Base-by-base conservation (phyloP, 2,329 filamentous ascomycete species). In the Escovopsis sp. region DNA sequence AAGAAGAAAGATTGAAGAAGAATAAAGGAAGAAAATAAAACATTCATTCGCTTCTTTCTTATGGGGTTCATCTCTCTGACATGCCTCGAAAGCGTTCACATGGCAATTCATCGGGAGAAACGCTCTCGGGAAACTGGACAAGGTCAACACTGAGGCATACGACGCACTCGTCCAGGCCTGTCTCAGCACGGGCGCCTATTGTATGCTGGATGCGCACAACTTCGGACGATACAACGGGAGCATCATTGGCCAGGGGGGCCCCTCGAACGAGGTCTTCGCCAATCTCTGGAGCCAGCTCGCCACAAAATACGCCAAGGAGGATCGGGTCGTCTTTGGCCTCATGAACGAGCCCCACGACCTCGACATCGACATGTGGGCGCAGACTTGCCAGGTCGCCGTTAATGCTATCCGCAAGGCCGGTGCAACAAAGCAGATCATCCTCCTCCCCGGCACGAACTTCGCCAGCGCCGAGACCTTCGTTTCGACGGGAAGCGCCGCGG, bases 291-390 rank as follows among this genome's bases (percentile, higher is more conserved):
- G 53, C 2, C 63, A 72, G 45, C 56, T 78, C 4, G 78, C 79
- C 8, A 63, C 59, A 1, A 73, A 75, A 53, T 83, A 82, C 57
- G 70, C 63, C 0, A 65, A 66, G 6, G 59, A 75, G 40, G 55
- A 65, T 33, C 74, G 26, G 66, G 67, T 40, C 56, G 70, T 46
- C 59, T 83, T 83, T 49, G 77, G 76, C 12, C 55, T 83, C 37
- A 82, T 83, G 77, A 84, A 83, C 59, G 80, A 79, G 59, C 78
- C 79, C 6, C 75, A 81, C 55, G 71, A 76, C 41, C 57, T 73
- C 43, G 68, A 77, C 51, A 64, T 80, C 48, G 56, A 53, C 26
- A 56, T 60, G 1, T 83, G 79, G 79, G 75, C 72, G 1, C 55
- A 65, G 4, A 76, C 73, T 0, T 72, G 74, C 46, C 80, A 83